Base-by-base conservation (phyloP, 2,329 filamentous ascomycete species). In the Cladorrhinum sp. region DNA sequence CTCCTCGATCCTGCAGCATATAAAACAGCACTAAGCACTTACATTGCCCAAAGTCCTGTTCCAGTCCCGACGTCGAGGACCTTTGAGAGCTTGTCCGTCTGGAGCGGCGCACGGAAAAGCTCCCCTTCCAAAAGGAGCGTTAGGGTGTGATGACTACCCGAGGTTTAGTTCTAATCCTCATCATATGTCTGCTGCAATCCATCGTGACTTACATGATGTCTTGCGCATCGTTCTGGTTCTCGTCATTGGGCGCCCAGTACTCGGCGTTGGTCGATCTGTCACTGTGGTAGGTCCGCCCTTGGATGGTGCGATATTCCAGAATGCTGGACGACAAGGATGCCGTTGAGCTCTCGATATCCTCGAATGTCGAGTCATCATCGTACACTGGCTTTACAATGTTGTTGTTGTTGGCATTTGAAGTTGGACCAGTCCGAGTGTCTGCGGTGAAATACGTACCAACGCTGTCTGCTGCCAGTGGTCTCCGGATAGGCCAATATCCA, bases 241-340 rank as follows among this genome's bases (percentile, higher is more conserved):
- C 61, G 41, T 67, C 65, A 36, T 64, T 67, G 32, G 64, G 58
- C 7, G 29, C 55, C 62, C 70, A 71, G 32, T 72, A 71, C 41
- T 68, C 60, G 8, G 65, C 59, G 38, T 66, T 49, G 13, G 52
- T 67, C 6, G 62, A 64, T 4, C 63, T 59, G 5, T 70, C 67
- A 48, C 66, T 68, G 48, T 73, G 69, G 27, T 68, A 73, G 1
- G 68, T 72, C 24, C 71, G 65, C 0, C 70, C 70, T 12, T 69
- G 61, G 36, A 72, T 60, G 8, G 66, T 70, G 8, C 70, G 65
- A 58, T 73, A 72, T 8, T 68, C 55, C 1, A 71, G 55, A 50
- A 73, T 71, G 24, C 66, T 70, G 5, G 70, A 69, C 4, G 62
- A 64, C 16, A 72, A 64, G 2, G 70, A 72, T 5, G 68, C 68